These are phyloP conservation scores for Aspergillus japonicus DNA, from an alignment of 2,329 filamentous ascomycete genomes.

Conservation along the genomic window DNA sequence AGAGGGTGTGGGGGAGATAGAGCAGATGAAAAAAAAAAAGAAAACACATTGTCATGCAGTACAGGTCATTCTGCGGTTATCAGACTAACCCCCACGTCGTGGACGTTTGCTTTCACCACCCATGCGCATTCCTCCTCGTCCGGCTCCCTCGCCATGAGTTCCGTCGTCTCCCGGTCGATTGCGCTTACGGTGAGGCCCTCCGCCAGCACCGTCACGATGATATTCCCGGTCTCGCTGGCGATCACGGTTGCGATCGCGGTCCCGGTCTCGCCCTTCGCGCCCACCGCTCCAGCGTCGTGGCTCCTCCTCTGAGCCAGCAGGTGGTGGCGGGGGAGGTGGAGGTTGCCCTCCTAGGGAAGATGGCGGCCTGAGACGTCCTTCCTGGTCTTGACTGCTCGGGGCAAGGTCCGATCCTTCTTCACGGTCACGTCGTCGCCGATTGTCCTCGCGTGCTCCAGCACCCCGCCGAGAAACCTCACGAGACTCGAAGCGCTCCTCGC, in stretches of 20 bases:
- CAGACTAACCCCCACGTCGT: conserved; percentile 32
- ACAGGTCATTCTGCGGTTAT: background rate
- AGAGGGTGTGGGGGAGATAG: conserved; percentile 5
- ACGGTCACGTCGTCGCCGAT: conserved; percentile 37
- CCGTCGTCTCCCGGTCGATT: conserved; percentile 37
- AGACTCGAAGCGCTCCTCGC: conserved; percentile 27
- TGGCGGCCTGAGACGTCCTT: conserved; percentile 36
- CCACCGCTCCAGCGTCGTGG: conserved; percentile 33
- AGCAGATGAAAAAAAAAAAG: conserved; percentile 11
- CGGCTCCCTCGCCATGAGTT: conserved; percentile 27
- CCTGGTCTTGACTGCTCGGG: conserved; percentile 27
- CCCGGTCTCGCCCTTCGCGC: conserved; percentile 37
- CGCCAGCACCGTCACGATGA: conserved; percentile 28
- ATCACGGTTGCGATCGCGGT: conserved; percentile 37
- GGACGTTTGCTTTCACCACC: conserved; percentile 43
- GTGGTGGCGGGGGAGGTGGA: conserved; percentile 32
- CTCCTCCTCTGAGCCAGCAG: conserved; percentile 30
- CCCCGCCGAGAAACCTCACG: conserved; percentile 35
- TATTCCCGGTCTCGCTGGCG: conserved; percentile 35
- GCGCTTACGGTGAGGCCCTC: conserved; percentile 37
- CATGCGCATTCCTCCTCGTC: conserved; percentile 39
- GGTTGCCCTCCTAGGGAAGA: conserved; percentile 33
- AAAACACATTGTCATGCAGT: conserved; percentile 9
- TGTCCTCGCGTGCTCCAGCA: conserved; percentile 34
- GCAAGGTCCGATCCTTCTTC: conserved; percentile 29